Evolutionary conservation across 106 monocot species (phyloP), one percentile per base, ranked within the genome.

Genomic region (Dioscorea dumetorum): DNA sequence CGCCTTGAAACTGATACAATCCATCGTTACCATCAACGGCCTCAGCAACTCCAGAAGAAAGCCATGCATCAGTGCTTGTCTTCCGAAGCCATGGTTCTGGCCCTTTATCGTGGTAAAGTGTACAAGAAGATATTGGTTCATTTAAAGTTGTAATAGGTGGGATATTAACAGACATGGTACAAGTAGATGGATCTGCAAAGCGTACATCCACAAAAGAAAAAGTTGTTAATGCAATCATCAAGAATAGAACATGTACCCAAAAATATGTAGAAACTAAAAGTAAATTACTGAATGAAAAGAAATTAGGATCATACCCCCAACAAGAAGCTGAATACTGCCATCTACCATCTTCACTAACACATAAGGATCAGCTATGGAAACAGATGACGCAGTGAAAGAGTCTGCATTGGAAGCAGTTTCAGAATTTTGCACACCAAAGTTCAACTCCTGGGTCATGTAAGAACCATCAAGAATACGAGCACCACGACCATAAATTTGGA

Each of bases 361-460:
- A 76, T 90, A 99, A 15, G 97, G 97, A 74, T 99, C 97, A 66
- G 97, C 97, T 67, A 99, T 99, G 33, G 89, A 99, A 70, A 81
- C 97, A 24, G 82, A 92, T 48, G 77, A 76, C 14, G 78, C 84
- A 53, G 76, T 66, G 20, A 69, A 72, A 58, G 61, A 48, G 19
- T 99, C 97, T 24, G 80, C 22, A 71, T 19, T 86, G 4, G 82
- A 74, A 71, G 64, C 22, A 18, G 75, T 49, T 32, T 92, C 97
- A 32, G 91, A 87, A 83, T 64, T 77, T 61, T 90, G 84, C 65
- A 61, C 74, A 49, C 71, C 83, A 85, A 99, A 87, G n/a, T 53
- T 83, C 64, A 99, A 64, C 74, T 99, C 92, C 48, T 93, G 92
- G 22, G 92, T 99, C 92, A 93, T 99, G 75, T 83, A 93, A 66